phyloP scores from a whole-genome alignment of 2,329 filamentous ascomycete genomes.

The Aspergillus sojae region DNA sequence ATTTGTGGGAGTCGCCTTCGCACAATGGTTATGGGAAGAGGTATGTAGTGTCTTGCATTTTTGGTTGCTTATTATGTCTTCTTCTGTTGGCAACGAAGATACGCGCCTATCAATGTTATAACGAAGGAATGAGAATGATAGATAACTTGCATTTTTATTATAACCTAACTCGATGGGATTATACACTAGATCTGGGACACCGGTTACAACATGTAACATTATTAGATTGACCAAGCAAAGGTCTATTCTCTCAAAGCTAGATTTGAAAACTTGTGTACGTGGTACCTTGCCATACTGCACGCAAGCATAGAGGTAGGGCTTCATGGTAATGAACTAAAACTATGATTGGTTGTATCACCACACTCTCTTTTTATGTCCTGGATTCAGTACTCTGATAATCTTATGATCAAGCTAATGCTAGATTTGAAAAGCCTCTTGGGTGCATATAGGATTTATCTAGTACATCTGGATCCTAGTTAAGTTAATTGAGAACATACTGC shows the following conservation, averaged over 20 bases:
- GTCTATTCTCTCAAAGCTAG: no score
- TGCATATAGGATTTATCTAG: no score
- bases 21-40: background rate
- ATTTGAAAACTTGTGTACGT: no score
- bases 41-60: background rate
- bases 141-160: background rate
- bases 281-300: no score
- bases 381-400: no score
- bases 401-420: no score
- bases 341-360: background rate
- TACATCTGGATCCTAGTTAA: background rate
- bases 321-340: background rate
- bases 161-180: background rate
- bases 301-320: background rate
- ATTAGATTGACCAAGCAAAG: no score
- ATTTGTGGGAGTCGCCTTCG: background rate
- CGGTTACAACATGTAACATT: no score
- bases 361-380: no score
- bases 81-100: background rate
- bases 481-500: background rate
- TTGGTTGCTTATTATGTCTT: background rate
- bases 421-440: no score
- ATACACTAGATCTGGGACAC: no score
- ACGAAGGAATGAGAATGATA: background rate
- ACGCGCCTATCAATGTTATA: background rate